Percentiles rank a stretch among this genome's conserved stretches.
Conservation (phyloP, 768 basidiomycete species). For the Rhizopogon rudus region DNA sequence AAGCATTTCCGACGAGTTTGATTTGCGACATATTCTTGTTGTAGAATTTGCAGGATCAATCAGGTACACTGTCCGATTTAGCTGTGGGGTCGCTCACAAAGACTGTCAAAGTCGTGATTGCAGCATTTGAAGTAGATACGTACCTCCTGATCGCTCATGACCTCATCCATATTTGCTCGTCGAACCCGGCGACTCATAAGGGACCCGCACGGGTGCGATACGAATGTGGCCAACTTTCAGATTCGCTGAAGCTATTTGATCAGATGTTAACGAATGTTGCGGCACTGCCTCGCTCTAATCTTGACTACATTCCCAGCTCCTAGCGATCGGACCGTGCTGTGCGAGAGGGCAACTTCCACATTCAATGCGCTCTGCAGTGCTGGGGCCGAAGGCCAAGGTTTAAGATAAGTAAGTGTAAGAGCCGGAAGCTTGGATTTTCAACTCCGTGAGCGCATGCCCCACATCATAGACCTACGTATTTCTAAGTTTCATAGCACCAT, state of each 20-base stretch:
- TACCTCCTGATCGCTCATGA: constrained; percentile 11
- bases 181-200: constrained; percentile 14
- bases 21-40: not conserved
- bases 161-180: constrained; percentile 10
- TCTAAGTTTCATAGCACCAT: constrained; percentile 2
- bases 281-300: constrained; percentile 28
- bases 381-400: not conserved
- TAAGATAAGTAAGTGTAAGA: not conserved
- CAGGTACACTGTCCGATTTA: constrained; percentile 8
- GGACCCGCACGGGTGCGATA: not conserved
- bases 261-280: constrained; percentile 6
- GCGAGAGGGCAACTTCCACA: not conserved
- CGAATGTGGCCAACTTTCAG: constrained; percentile 1
- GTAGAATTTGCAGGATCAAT: constrained; percentile 12
- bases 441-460: not conserved
- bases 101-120: constrained; percentile 7
- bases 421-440: not conserved
- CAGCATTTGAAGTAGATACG: constrained; percentile 12
- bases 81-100: constrained; percentile 13
- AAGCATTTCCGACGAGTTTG: not conserved
- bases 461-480: not conserved
- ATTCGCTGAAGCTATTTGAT: constrained; percentile 10
- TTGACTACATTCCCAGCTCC: constrained; percentile 13
- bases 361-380: not conserved
- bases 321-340: constrained; percentile 7